phyloP scores from a whole-genome alignment of 179 eudicot genomes.

The Heliamphora pulchella region DNA sequence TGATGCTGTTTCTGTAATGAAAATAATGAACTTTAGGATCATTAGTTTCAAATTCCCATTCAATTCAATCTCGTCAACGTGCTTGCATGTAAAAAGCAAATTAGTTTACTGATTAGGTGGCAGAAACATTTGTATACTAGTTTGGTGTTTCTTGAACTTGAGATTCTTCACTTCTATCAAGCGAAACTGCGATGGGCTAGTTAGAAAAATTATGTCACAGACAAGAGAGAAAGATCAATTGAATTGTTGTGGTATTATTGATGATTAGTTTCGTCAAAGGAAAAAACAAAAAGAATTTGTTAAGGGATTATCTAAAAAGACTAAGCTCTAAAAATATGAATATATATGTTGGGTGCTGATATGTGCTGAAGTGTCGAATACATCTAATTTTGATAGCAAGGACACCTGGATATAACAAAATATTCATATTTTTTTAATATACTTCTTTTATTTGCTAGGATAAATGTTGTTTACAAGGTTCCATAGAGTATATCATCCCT shows the following conservation, averaged over 20 bases:
- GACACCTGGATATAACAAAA: too few relatives aligned
- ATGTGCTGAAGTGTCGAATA: too few relatives aligned
- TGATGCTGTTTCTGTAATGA: not conserved
- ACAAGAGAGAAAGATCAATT: not conserved
- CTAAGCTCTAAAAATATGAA: too few relatives aligned
- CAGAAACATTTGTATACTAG: not conserved
- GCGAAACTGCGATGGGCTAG: not conserved
- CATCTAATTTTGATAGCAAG: too few relatives aligned
- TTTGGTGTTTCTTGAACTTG: not conserved
- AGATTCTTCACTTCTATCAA: not conserved
- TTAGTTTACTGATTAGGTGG: not conserved
- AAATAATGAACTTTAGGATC: constrained; percentile 6
- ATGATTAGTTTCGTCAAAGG: not conserved
- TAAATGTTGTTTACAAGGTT: too few relatives aligned
- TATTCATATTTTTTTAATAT: too few relatives aligned
- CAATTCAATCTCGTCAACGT: not conserved
- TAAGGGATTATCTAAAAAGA: not conserved
- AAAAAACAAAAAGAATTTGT: not conserved
- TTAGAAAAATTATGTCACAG: not conserved
- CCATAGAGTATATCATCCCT: too few relatives aligned
- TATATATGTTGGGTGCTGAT: too few relatives aligned
- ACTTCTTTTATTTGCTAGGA: too few relatives aligned
- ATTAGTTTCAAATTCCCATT: not conserved
- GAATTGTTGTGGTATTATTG: not conserved
- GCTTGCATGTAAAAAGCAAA: not conserved